These are phyloP conservation scores for Taphrina populina DNA, from an alignment of 1,139 yeast species.

Conservation along the genomic window DNA sequence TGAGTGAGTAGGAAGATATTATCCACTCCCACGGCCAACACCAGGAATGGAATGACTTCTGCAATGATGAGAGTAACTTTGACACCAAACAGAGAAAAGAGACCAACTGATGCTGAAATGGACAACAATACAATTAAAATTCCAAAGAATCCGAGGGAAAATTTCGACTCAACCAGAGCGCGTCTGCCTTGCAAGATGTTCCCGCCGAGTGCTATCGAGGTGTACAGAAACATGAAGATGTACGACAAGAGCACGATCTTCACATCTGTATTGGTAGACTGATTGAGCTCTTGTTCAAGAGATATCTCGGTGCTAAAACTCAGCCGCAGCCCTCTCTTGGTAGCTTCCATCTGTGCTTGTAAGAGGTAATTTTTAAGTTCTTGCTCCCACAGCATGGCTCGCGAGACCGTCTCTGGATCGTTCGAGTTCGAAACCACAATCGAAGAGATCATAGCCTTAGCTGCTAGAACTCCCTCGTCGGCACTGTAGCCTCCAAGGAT, in stretches of 20 bases:
- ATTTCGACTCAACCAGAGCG: constrained; percentile 59
- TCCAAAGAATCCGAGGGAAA: constrained; percentile 76
- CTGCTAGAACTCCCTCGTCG: constrained; percentile 54
- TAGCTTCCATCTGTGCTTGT: constrained; percentile 50
- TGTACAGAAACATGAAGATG: constrained; percentile 83
- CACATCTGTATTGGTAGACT: constrained; percentile 76
- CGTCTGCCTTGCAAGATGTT: constrained; percentile 41
- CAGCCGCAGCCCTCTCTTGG: constrained; percentile 54
- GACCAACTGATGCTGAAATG: constrained; percentile 75
- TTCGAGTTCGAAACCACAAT: constrained; percentile 57
- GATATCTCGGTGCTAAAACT: constrained; percentile 82
- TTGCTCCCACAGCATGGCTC: constrained; percentile 65
- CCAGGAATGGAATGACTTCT: constrained; percentile 92
- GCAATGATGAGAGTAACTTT: constrained; percentile 90
- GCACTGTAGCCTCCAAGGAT: constrained; percentile 61
- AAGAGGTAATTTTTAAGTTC: constrained; percentile 58
- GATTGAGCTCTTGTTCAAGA: constrained; percentile 75
- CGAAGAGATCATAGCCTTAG: constrained; percentile 75
- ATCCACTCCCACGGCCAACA: constrained; percentile 92
- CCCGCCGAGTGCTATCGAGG: constrained; percentile 72
- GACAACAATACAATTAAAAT: constrained; percentile 76
- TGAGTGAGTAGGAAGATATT: constrained; percentile 83
- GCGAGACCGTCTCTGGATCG: constrained; percentile 47
- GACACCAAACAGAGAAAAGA: constrained; percentile 68
- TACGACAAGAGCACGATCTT: constrained; percentile 72